These are phyloP conservation scores for Tilletia indica DNA, from an alignment of 1,284 basidiomycete genomes.

Conservation along the genomic window DNA sequence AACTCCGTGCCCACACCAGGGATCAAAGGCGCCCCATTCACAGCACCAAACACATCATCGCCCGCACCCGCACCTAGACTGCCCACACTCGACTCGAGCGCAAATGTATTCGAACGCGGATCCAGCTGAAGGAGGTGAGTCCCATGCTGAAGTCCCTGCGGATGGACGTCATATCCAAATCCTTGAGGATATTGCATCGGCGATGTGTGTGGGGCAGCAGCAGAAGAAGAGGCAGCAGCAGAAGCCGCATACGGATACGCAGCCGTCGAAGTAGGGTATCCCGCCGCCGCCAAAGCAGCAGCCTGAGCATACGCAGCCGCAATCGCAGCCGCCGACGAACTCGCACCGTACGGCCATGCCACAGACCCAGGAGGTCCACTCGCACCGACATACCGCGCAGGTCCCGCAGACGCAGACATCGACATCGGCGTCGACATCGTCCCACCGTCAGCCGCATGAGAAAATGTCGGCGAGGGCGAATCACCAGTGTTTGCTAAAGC, in stretches of 20 bases:
- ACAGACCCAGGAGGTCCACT: constrained; percentile 23
- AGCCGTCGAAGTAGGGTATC: constrained; percentile 16
- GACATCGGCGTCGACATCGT: constrained; percentile 12
- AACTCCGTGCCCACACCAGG: neutral
- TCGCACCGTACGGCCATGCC: constrained; percentile 20
- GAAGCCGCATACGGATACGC: constrained; percentile 3
- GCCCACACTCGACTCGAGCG: constrained; percentile 4
- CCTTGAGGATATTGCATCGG: constrained; percentile 15
- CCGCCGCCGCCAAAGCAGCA: constrained; percentile 28
- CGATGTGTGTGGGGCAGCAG: neutral
- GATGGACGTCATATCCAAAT: neutral
- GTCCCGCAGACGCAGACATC: constrained; percentile 11
- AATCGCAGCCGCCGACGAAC: constrained; percentile 18
- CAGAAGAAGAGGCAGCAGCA: neutral
- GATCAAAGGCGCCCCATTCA: constrained; percentile 4
- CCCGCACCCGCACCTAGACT: neutral
- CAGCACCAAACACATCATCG: constrained; percentile 7
- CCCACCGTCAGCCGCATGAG: neutral
- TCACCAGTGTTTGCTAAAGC: neutral
- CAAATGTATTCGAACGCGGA: neutral
- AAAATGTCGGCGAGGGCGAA: neutral
- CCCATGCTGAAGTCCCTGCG: neutral
- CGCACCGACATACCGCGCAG: constrained; percentile 2
- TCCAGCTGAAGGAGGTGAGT: neutral
- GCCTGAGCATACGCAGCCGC: constrained; percentile 30